Evolutionary conservation across 1,284 basidiomycete genomes (phyloP).

Genomic region (Sanghuangporus baumii): DNA sequence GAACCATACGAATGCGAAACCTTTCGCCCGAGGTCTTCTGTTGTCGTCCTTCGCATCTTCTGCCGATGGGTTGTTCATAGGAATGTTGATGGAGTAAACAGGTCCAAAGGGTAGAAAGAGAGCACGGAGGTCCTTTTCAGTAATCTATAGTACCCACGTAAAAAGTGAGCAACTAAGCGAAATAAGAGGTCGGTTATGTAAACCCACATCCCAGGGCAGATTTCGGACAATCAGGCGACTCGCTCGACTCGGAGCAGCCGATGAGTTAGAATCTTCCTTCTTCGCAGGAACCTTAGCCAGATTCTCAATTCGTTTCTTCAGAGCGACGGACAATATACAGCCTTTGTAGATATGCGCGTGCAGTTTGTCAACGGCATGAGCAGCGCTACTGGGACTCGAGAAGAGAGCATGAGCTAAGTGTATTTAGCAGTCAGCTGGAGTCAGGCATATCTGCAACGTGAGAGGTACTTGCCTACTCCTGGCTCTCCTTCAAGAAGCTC

Average conservation of each 20-base stretch:
- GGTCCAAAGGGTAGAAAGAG: slow-evolving; percentile 88
- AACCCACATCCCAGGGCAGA: slow-evolving; percentile 60
- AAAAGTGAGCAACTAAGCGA: background rate
- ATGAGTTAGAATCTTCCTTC: slow-evolving; percentile 25
- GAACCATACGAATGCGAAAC: slow-evolving; percentile 98
- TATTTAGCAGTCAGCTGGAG: background rate
- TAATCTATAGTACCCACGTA: slow-evolving; percentile 45
- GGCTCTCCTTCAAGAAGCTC: slow-evolving; percentile 11
- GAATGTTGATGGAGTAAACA: slow-evolving; percentile 83
- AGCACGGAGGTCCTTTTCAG: slow-evolving; percentile 81
- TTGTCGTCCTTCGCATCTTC: slow-evolving; percentile 20
- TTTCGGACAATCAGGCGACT: slow-evolving; percentile 92
- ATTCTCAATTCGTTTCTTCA: slow-evolving; percentile 84
- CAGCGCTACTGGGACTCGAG: slow-evolving; percentile 63
- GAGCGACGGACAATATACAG: slow-evolving; percentile 75
- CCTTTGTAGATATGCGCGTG: slow-evolving; percentile 96
- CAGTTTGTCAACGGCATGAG: slow-evolving; percentile 74
- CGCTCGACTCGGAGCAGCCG: slow-evolving; percentile 53
- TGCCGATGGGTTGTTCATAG: slow-evolving; percentile 32
- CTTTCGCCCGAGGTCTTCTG: slow-evolving; percentile 52
- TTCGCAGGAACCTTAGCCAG: slow-evolving; percentile 46
- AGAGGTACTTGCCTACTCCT: slow-evolving; percentile 3
- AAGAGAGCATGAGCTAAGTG: slow-evolving; percentile 74
- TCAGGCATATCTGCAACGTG: slow-evolving; percentile 11
- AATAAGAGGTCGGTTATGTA: background rate